Percentiles rank a stretch among this genome's conserved stretches.
These are phyloP conservation scores for Chlorella vulgaris DNA, from an alignment of 139 green algal species.

Conservation along the genomic window DNA sequence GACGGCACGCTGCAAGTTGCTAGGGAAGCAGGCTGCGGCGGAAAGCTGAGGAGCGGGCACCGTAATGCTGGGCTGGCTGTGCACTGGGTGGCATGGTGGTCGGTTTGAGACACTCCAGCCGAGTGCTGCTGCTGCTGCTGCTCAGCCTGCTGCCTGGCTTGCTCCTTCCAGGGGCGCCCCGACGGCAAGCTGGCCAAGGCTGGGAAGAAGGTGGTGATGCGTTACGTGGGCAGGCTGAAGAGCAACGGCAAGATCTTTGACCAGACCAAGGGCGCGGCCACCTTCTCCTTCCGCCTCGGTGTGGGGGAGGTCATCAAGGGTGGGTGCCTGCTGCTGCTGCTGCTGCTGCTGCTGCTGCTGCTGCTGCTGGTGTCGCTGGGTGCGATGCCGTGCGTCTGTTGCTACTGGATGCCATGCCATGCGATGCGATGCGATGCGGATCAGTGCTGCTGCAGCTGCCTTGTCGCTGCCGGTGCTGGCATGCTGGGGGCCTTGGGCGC, in stretches of 20 bases:
- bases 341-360: background rate
- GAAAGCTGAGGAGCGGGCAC: too few relatives aligned
- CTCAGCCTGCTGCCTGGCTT: background rate
- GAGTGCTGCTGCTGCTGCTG: too few relatives aligned
- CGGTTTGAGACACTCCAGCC: too few relatives aligned
- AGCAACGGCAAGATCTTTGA: constrained; percentile 91
- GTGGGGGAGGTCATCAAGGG: constrained; percentile 84
- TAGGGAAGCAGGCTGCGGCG: background rate
- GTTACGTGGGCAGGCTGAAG: constrained; percentile 83
- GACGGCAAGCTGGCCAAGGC: constrained; percentile 79
- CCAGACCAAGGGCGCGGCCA: constrained; percentile 69
- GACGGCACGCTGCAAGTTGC: too few relatives aligned
- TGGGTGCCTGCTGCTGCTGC: background rate
- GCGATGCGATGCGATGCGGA: too few relatives aligned
- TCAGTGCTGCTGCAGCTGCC: too few relatives aligned
- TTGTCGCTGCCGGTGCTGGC: too few relatives aligned
- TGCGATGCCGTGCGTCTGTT: too few relatives aligned
- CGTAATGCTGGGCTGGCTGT: too few relatives aligned
- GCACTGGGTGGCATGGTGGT: too few relatives aligned
- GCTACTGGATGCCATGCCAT: too few relatives aligned
- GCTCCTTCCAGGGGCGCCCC: constrained; percentile 47
- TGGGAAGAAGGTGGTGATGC: constrained; percentile 69
- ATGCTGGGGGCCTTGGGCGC: too few relatives aligned
- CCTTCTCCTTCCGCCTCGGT: constrained; percentile 89
- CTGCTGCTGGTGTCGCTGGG: background rate